These are phyloP conservation scores for Spencermartinsiella ligniputridi DNA, from an alignment of 1,139 yeast species.

Conservation along the genomic window DNA sequence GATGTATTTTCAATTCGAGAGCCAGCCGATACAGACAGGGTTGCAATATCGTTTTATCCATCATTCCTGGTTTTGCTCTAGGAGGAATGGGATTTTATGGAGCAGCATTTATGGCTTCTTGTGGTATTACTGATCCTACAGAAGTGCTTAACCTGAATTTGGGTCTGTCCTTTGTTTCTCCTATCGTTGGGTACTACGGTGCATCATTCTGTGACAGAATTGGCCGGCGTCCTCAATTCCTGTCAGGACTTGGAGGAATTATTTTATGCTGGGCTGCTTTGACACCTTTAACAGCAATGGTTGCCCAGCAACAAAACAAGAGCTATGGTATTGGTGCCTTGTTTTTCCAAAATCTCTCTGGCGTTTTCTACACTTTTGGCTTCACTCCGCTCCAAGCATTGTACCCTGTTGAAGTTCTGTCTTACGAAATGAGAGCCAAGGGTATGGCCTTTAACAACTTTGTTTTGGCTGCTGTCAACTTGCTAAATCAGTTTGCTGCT, in stretches of 20 bases:
- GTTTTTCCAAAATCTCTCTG: conserved; percentile 1
- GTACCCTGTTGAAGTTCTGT: conserved; percentile 34
- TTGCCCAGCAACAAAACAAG: not conserved
- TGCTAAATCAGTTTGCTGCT: conserved; percentile 46
- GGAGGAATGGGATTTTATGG: conserved; percentile 7
- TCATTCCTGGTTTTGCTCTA: not conserved
- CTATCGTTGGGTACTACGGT: conserved; percentile 3
- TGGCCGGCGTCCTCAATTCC: conserved; percentile 13
- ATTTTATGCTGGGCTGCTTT: conserved; percentile 7
- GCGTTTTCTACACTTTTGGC: conserved; percentile 1
- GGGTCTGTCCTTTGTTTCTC: conserved; percentile 3
- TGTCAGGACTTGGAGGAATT: conserved; percentile 7
- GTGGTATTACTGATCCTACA: conserved; percentile 7
- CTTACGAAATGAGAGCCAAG: conserved; percentile 36
- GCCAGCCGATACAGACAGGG: conserved; percentile 6
- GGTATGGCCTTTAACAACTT: conserved; percentile 28
- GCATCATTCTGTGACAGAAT: conserved; percentile 2
- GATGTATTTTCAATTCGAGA: conserved; percentile 9
- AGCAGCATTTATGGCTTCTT: conserved; percentile 2
- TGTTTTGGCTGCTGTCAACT: conserved; percentile 16
- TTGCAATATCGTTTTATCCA: not conserved
- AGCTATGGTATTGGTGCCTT: conserved; percentile 7
- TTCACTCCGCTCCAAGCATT: conserved; percentile 12
- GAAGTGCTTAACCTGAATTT: conserved; percentile 9
- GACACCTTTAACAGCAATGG: conserved; percentile 3